Base-by-base conservation (phyloP, 208 protist species). In the Acanthamoeba divionensis region DNA sequence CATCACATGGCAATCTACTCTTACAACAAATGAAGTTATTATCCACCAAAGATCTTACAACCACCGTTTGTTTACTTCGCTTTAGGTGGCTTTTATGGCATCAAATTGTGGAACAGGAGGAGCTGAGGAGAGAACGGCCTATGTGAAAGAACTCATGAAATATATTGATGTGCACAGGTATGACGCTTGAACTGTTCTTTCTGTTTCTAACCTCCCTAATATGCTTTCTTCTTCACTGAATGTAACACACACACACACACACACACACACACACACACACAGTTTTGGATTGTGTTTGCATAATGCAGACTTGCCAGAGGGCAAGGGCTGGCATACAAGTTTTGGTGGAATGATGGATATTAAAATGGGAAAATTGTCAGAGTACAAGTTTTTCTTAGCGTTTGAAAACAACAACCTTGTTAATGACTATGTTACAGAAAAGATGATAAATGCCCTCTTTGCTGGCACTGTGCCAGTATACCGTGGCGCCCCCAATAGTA, bases 401-500 rank as follows among this genome's bases (percentile, higher is more conserved):
- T 91, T 93, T 63, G 87, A 93, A 41, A 93, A 93, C 63, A 57
- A 8, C 21, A 71, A 91, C 24, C 47, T 38, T 36, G 38, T 71
- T 10, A 12, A 1, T 7, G 86, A 89, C n/a, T 93, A 93, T 31
- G 79, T 93, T 26, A 90, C 87, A 21, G 91, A 93, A 50, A 93
- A 93, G 63, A 9, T 90, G 10, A 75, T 90, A 33, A 62, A 89
- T 21, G 60, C 55, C 50, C 44, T 91, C n/a, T 31, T 41, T 21
- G 41, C 41, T 13, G 88, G 88, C 33, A 41, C 66, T 5, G 87
- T 93, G 2, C 91, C 91, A 10, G 91, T 95, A 0, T 90, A 93
- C 26, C 65, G 94, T 24, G 93, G 93, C 2, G 91, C 92, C 26
- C 91, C 93, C 15, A 90, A 94, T 57, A 65, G 69, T 79, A 79